These are phyloP conservation scores for Plasmodium sp. DNA, from an alignment of 169 alveolate genomes.

Conservation along the genomic window DNA sequence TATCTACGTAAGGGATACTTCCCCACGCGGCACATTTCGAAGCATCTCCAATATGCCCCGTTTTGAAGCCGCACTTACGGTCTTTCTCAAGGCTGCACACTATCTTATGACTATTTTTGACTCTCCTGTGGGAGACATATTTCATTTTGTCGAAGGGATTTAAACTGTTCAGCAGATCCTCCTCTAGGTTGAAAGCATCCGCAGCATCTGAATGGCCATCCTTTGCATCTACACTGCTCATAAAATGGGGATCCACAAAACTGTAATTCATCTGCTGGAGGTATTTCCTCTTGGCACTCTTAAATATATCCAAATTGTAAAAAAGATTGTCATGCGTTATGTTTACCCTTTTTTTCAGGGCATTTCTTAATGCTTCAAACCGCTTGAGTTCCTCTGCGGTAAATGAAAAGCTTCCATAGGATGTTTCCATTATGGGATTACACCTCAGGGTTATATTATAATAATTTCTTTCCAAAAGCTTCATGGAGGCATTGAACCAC, in stretches of 20 bases:
- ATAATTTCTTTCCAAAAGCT: constrained; percentile 43
- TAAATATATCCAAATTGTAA: constrained; percentile 23
- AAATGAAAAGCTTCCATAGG: constrained; percentile 24
- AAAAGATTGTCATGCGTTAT: constrained; percentile 51
- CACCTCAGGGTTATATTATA: constrained; percentile 31
- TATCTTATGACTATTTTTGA: background rate
- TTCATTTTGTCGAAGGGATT: background rate
- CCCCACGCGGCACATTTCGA: background rate
- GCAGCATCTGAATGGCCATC: background rate
- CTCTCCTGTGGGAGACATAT: background rate
- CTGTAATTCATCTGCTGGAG: constrained; percentile 32
- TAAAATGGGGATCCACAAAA: constrained; percentile 1
- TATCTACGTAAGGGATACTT: background rate
- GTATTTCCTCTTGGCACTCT: constrained; percentile 54
- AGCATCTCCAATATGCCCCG: background rate
- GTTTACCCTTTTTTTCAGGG: constrained; percentile 6
- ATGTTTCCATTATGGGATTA: constrained; percentile 6
- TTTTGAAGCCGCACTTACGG: background rate
- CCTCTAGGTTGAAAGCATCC: background rate
- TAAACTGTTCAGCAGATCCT: background rate
- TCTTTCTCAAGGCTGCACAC: constrained; percentile 16
- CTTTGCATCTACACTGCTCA: background rate
- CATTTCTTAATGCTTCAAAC: constrained; percentile 44
- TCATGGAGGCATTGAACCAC: constrained; percentile 54
- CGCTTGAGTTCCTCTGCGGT: background rate